phyloP scores from a whole-genome alignment of 495 filamentous ascomycete species.

The Aspergillus egyptiacus region DNA sequence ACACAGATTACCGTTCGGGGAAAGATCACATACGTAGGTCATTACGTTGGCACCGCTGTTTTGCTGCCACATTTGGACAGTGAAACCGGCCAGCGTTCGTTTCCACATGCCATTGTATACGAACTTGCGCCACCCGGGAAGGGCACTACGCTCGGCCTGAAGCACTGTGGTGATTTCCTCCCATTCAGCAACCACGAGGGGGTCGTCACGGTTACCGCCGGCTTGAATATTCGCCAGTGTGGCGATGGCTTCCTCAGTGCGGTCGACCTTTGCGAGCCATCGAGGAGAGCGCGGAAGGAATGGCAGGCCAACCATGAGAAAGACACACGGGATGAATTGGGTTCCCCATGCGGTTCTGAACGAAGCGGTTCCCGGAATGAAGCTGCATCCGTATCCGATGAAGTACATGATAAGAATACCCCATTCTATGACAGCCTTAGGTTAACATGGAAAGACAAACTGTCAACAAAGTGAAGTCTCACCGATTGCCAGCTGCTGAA shows the following conservation, averaged over 20 bases:
- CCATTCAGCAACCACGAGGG: constrained; percentile 59
- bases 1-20: too few species aligned
- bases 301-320: constrained; percentile 53
- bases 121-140: constrained; percentile 54
- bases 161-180: constrained; percentile 51
- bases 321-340: constrained; percentile 54
- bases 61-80: constrained; percentile 60
- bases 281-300: constrained; percentile 60
- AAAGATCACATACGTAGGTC: constrained; percentile 35
- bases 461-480: background rate
- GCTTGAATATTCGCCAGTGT: constrained; percentile 58
- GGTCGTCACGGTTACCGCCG: constrained; percentile 50
- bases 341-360: constrained; percentile 62
- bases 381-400: constrained; percentile 49
- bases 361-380: constrained; percentile 50
- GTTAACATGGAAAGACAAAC: background rate
- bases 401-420: constrained; percentile 51
- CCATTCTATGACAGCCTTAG: constrained; percentile 34
- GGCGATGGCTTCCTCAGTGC: constrained; percentile 55
- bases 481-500: constrained; percentile 59
- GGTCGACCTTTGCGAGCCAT: constrained; percentile 60
- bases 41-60: constrained; percentile 54
- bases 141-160: constrained; percentile 48
- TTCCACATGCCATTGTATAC: constrained; percentile 60
- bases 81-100: constrained; percentile 51